Base-by-base conservation (phyloP, 1,284 basidiomycete genomes). In the Flammula alnicola region DNA sequence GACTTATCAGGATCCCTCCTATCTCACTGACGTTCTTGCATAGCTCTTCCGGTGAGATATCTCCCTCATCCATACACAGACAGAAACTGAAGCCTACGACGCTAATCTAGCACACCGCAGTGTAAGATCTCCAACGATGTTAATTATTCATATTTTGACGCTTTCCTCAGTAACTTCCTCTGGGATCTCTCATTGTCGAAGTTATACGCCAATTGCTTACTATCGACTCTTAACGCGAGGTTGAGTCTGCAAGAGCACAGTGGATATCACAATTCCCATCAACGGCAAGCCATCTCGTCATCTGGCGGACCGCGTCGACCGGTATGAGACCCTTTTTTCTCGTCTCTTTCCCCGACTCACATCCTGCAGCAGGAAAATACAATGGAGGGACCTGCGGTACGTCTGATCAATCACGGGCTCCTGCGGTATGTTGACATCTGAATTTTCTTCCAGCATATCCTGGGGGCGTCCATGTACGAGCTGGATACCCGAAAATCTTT, bases 161-260 rank as follows among this genome's bases (percentile, higher is more conserved):
- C 11, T 1, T 5, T 23, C 17, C n/a, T 10, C 44, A 79, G 77
- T 17, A 77, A 81, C 59, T 80, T 77, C 55, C 54, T 76, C 30
- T 80, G 75, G 70, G 80, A 80, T 60, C 68, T 82, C 42, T 62
- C 76, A 4, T 63, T 81, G 17, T 75, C 78, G 2, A 81, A 81
- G 41, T 67, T 83, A 2, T 83, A 83, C 58, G 60, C 76, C 14
- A 82, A 82, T 52, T 77, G 79, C n/a, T 62, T 82, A 1, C 61
- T 83, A 40, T 80, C 78, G 3, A 78, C 79, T 5, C 68, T 83
- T 17, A 83, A 83, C 54, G 73, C 78, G 11, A 76, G 80, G 14
- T 60, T 62, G 26, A 52, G 43, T 12, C 22, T 56, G 4, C 51
- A 56, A 30, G 62, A 63, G 5, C 49, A 64, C 31, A 54, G 57